Evolutionary conservation across 257 asterid species (phyloP).

Genomic region (Fraxinus pennsylvanica): DNA sequence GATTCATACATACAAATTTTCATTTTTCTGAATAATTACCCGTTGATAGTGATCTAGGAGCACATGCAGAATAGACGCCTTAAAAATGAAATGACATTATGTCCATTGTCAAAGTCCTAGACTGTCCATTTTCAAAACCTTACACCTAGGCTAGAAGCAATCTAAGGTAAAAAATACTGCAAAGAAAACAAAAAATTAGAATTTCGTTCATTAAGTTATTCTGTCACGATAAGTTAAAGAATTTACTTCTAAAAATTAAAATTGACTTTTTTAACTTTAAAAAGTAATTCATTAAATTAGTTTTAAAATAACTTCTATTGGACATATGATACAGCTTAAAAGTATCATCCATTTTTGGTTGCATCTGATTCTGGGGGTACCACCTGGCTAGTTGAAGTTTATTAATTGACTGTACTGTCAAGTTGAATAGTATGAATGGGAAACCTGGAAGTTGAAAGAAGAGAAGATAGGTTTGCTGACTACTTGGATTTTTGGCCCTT

Average conservation of each 20-base stretch:
- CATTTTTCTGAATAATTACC: constrained; percentile 29
- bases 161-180: too few species aligned
- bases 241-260: too few species aligned
- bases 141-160: too few species aligned
- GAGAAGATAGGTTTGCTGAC: constrained; percentile 26
- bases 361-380: constrained; percentile 28
- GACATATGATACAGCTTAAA: not conserved
- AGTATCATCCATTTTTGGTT: not conserved
- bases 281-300: too few species aligned
- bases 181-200: too few species aligned
- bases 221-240: too few species aligned
- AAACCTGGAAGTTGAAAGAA: constrained; percentile 17
- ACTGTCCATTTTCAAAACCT: too few species aligned
- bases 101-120: not conserved
- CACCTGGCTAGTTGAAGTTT: constrained; percentile 17
- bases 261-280: too few species aligned
- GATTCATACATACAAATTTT: constrained; percentile 17
- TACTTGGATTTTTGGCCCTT: constrained; percentile 21
- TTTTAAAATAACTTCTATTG: not conserved
- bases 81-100: constrained; percentile 4
- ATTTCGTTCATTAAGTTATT: too few species aligned
- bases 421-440: not conserved
- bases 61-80: constrained; percentile 4
- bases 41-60: constrained; percentile 23
- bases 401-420: not conserved